These are phyloP conservation scores for Phaeotremella fagi DNA, from an alignment of 768 basidiomycete species.

Conservation along the genomic window DNA sequence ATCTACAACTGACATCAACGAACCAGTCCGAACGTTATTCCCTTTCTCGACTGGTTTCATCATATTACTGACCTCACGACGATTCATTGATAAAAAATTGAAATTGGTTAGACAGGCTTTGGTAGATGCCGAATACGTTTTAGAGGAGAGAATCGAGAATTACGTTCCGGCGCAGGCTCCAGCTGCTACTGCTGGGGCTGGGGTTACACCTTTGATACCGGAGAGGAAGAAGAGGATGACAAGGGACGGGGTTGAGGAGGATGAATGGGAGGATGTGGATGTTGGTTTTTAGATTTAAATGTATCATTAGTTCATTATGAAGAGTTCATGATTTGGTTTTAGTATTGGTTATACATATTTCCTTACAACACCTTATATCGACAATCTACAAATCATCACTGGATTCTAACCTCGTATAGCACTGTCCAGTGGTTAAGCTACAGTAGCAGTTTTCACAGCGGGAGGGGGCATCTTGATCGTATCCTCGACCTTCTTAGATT, in stretches of 20 bases:
- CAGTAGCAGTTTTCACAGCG: constrained; percentile 11
- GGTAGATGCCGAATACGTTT: constrained; percentile 39
- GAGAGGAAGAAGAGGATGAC: not conserved
- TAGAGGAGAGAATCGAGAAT: constrained; percentile 40
- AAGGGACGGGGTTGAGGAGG: not conserved
- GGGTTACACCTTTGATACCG: no score
- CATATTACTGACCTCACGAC: not conserved
- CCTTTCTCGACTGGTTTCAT: constrained; percentile 2
- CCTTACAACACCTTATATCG: no score
- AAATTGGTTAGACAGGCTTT: constrained; percentile 14
- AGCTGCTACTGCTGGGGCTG: not conserved
- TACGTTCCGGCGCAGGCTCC: constrained; percentile 25
- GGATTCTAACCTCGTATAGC: no score
- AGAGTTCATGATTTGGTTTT: no score
- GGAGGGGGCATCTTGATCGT: constrained; percentile 39
- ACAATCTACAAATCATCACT: no score
- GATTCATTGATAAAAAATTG: constrained; percentile 1
- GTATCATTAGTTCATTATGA: no score
- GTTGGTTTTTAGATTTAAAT: no score
- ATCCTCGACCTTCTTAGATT: constrained; percentile 29
- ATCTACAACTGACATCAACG: not conserved
- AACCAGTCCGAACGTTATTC: constrained; percentile 8
- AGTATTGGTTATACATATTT: no score
- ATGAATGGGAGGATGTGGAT: not conserved
- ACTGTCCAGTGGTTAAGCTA: no score